Percentiles rank a stretch among this genome's conserved stretches.
Conservation (phyloP, 2,329 filamentous ascomycete genomes). For the Zalaria sp. region DNA sequence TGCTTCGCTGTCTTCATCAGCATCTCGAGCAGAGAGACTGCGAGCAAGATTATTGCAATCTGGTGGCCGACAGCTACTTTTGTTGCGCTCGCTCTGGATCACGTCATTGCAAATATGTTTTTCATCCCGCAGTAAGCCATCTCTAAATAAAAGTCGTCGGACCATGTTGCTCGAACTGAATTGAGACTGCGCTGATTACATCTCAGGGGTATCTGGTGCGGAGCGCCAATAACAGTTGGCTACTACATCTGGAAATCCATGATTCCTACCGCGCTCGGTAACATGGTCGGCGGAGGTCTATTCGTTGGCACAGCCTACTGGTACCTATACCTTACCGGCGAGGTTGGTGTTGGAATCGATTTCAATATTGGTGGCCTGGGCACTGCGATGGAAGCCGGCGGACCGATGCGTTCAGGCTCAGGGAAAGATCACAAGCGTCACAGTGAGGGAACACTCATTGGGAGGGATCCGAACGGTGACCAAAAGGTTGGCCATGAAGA, state of each 20-base stretch:
- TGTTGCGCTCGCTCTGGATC: constrained; percentile 13
- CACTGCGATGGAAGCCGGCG: constrained; percentile 11
- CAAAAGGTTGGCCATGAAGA: constrained; percentile 1
- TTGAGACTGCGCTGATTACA: too few species aligned
- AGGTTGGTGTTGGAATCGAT: constrained; percentile 8
- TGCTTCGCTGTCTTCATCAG: constrained; percentile 3
- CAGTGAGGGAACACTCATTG: not conserved
- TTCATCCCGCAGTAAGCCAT: constrained; percentile 8
- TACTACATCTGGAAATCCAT: constrained; percentile 18
- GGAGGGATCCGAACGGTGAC: not conserved
- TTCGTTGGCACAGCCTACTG: constrained; percentile 3
- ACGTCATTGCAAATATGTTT: constrained; percentile 18
- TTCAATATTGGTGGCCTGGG: constrained; percentile 11
- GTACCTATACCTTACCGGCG: constrained; percentile 12
- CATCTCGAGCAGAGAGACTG: not conserved
- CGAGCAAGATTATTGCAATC: constrained; percentile 15
- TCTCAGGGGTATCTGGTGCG: not conserved
- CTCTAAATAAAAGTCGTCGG: too few species aligned
- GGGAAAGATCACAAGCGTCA: not conserved
- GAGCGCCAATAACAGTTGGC: constrained; percentile 9
- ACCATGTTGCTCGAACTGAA: too few species aligned
- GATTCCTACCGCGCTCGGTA: constrained; percentile 13
- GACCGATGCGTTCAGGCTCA: constrained; percentile 8
- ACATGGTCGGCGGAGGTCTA: constrained; percentile 8
- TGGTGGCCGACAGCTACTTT: constrained; percentile 16